Conservation (phyloP, 768 basidiomycete genomes). For the Pilatotrama ljubarskyi region DNA sequence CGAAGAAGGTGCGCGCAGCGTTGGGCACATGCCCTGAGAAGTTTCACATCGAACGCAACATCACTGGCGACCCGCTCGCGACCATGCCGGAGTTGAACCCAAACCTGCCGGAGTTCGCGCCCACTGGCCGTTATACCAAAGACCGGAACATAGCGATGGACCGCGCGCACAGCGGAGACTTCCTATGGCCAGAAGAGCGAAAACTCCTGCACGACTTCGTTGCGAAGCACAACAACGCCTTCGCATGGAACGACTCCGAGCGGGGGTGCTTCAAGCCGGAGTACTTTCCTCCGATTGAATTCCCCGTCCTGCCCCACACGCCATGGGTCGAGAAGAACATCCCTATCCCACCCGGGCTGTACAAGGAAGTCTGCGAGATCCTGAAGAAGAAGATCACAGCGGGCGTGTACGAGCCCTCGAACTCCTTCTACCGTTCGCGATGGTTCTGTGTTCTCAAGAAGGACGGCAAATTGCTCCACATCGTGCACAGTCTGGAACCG, state of each 20-base stretch:
- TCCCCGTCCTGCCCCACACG: conserved; percentile 33
- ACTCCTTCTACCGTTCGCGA: conserved; percentile 25
- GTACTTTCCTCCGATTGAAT: conserved; percentile 31
- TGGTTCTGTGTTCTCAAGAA: conserved; percentile 29
- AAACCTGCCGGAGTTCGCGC: conserved; percentile 6
- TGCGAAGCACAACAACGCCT: conserved; percentile 17
- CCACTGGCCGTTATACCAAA: conserved; percentile 10
- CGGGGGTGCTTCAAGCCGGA: conserved; percentile 34
- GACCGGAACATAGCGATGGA: conserved; percentile 11
- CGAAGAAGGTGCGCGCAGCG: conserved; percentile 20
- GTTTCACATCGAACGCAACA: conserved; percentile 13
- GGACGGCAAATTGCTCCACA: conserved; percentile 20
- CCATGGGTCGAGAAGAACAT: conserved; percentile 32
- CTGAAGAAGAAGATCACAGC: conserved; percentile 38
- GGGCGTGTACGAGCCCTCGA: conserved; percentile 34
- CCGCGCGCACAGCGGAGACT: conserved; percentile 16
- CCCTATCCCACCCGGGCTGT: conserved; percentile 27
- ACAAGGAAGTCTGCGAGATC: conserved; percentile 33
- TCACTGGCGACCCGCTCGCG: conserved; percentile 16
- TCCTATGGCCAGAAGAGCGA: conserved; percentile 36
- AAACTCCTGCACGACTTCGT: conserved; percentile 36
- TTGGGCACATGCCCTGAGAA: conserved; percentile 12
- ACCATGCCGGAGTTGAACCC: conserved; percentile 6
- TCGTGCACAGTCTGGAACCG: conserved; percentile 29
- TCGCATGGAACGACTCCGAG: conserved; percentile 42